phyloP scores from a whole-genome alignment of 495 filamentous ascomycete species.

The Penicilliopsis zonata region DNA sequence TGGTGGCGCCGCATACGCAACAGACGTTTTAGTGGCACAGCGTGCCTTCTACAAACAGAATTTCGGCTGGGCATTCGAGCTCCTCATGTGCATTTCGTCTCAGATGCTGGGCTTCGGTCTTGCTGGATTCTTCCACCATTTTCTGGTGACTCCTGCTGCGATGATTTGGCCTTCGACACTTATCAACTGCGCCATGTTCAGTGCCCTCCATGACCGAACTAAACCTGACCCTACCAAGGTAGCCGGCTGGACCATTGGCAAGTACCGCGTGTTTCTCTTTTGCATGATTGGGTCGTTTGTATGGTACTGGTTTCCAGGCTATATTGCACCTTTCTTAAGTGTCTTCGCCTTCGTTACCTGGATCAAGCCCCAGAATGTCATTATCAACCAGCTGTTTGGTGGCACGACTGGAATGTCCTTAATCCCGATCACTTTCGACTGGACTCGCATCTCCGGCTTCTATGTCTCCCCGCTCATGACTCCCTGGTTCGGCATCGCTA shows the following conservation, averaged over 20 bases:
- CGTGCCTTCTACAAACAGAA: constrained; percentile 53
- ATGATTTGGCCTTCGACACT: constrained; percentile 92
- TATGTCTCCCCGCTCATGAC: constrained; percentile 79
- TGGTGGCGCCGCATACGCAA: constrained; percentile 60
- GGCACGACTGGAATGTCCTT: constrained; percentile 57
- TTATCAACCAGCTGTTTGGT: constrained; percentile 61
- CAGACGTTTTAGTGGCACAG: constrained; percentile 55
- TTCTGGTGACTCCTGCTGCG: constrained; percentile 59
- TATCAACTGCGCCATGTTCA: constrained; percentile 78
- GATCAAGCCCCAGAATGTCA: constrained; percentile 65
- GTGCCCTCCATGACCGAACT: constrained; percentile 71
- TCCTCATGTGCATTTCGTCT: constrained; percentile 57
- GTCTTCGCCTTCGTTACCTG: constrained; percentile 87
- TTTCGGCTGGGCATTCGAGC: constrained; percentile 55
- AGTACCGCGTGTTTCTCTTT: constrained; percentile 71
- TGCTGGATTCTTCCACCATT: constrained; percentile 47
- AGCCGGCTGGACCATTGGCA: constrained; percentile 72
- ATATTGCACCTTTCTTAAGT: constrained; percentile 75
- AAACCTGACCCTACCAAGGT: no score
- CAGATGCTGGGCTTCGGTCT: constrained; percentile 66
- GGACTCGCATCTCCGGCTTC: constrained; percentile 78
- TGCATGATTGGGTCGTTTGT: constrained; percentile 50
- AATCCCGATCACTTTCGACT: constrained; percentile 85
- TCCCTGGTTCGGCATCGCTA: constrained; percentile 85
- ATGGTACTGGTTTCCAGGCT: constrained; percentile 82